phyloP scores from a whole-genome alignment of 768 basidiomycete genomes.

The Mycena capillaripes region DNA sequence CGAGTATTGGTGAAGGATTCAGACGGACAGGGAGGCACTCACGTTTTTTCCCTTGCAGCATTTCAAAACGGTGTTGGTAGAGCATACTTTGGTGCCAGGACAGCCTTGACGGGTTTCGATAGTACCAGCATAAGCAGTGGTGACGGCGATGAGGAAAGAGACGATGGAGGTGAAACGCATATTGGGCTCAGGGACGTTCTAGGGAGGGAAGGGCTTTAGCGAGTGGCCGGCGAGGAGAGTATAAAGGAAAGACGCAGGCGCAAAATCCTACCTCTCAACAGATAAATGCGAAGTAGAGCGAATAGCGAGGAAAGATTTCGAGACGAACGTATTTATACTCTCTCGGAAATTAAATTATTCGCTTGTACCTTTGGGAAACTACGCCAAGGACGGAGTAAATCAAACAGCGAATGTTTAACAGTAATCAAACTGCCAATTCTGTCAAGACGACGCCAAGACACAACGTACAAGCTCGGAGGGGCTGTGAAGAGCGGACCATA shows the following conservation, averaged over 20 bases:
- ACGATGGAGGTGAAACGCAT: conserved; percentile 16
- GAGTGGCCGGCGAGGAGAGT: not conserved
- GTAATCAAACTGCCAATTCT: conserved; percentile 2
- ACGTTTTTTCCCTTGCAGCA: conserved; percentile 23
- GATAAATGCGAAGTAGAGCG: conserved; percentile 12
- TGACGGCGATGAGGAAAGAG: conserved; percentile 12
- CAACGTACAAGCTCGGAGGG: conserved; percentile 8
- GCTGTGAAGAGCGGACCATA: conserved; percentile 11
- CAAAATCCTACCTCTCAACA: not conserved
- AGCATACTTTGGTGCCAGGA: conserved; percentile 19
- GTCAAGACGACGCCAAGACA: conserved; percentile 7
- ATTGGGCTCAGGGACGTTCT: conserved; percentile 18
- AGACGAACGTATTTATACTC: conserved; percentile 11
- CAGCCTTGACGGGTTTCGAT: conserved; percentile 24
- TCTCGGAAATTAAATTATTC: conserved; percentile 12
- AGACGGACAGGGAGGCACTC: conserved; percentile 7
- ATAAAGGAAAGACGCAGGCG: conserved; percentile 8
- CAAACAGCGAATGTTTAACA: conserved; percentile 7
- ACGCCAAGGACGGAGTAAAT: conserved; percentile 8
- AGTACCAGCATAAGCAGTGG: conserved; percentile 14
- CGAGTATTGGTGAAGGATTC: conserved; percentile 10
- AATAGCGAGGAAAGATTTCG: not conserved
- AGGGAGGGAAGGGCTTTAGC: conserved; percentile 6
- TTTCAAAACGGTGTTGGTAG: conserved; percentile 9
- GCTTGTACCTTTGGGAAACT: conserved; percentile 3